Base-by-base conservation (phyloP, 177 flowering plant species). In the Vitis hybrid region DNA sequence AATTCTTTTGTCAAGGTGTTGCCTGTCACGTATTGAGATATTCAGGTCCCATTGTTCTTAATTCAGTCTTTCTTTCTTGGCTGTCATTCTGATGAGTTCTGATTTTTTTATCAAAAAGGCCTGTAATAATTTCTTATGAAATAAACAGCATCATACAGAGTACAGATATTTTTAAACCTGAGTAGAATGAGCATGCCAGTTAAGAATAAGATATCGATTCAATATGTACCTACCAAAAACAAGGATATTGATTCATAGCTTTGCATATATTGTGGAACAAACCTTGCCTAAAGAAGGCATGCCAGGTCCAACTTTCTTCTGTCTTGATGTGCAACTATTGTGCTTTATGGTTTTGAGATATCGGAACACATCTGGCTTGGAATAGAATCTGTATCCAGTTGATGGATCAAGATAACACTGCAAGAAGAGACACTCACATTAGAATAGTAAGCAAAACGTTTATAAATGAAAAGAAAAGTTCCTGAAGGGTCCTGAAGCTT, bases 391-490 rank as follows among this genome's bases (percentile, higher is more conserved):
- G 70, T 21, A 11, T 64, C 87, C 87, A 62, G 78, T 76, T 14
- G 71, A 57, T 19, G 86, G 86, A 62, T 83, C 86, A 70, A 83
- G 70, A 46, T 78, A 91, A 49, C 76, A 72, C 96, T 89, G 81
- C 81, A 80, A 75, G 1, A 68, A 60, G 62, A 62, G 54, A 21
- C 52, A 30, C 69, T 49, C 6, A 35, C 12, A 60, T 49, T 8
- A n/a, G 1, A 32, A 59, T 2, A 27, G n/a, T 51, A 69, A 10
- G 56, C 40, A 3, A 51, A 68, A 21, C 4, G 40, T 9, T 19
- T n/a, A 18, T 18, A 2, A 15, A 24, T 18, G 35, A 52, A 50
- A 40, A 46, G 19, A 16, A 54, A 16, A 63, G 3, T 63, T 63
- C 18, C n/a, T 46, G 4, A 6, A 48, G 40, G 64, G 35, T 35